Evolutionary conservation across 192 early-diverging fungal genomes (phyloP).

Genomic region (Coemansia sp.): DNA sequence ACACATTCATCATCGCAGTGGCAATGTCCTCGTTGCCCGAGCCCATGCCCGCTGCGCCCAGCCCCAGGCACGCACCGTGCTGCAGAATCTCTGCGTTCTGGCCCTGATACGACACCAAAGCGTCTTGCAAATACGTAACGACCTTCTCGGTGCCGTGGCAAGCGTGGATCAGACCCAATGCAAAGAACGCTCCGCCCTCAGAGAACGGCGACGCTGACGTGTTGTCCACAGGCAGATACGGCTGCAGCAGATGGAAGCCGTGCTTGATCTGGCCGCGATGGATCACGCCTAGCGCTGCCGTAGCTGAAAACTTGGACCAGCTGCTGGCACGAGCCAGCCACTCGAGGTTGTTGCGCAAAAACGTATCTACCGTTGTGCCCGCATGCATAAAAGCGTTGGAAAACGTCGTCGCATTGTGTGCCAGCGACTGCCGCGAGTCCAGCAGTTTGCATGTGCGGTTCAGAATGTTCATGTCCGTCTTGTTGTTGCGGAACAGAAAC

Average conservation of each 20-base stretch:
- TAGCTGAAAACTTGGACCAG: slow-evolving; percentile 99
- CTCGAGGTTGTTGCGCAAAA: slow-evolving; percentile 94
- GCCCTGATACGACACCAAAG: slow-evolving; percentile 72
- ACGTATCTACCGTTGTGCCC: slow-evolving; percentile 97
- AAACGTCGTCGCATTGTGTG: slow-evolving; percentile 93
- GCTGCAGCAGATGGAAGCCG: slow-evolving; percentile 77
- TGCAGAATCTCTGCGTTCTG: slow-evolving; percentile 81
- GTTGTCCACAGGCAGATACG: slow-evolving; percentile 93
- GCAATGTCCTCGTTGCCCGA: slow-evolving; percentile 85
- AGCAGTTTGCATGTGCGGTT: slow-evolving; percentile 88
- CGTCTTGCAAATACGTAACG: slow-evolving; percentile 76
- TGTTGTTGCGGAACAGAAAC: slow-evolving; percentile 94
- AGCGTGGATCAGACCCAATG: slow-evolving; percentile 94
- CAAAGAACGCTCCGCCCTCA: slow-evolving; percentile 97
- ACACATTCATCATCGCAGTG: slow-evolving; percentile 81
- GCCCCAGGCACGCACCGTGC: slow-evolving; percentile 92
- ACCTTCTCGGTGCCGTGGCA: slow-evolving; percentile 85
- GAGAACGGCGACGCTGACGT: slow-evolving; percentile 85
- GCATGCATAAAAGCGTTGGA: slow-evolving; percentile 98
- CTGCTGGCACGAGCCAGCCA: slow-evolving; percentile 96
- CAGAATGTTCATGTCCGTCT: slow-evolving; percentile 92
- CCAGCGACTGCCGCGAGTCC: slow-evolving; percentile 88
- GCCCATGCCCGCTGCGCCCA: slow-evolving; percentile 97
- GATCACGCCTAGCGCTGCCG: slow-evolving; percentile 95
- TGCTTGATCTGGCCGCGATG: slow-evolving; percentile 95